phyloP scores from a whole-genome alignment of 2,329 filamentous ascomycete genomes.

The Nakataea oryzae region DNA sequence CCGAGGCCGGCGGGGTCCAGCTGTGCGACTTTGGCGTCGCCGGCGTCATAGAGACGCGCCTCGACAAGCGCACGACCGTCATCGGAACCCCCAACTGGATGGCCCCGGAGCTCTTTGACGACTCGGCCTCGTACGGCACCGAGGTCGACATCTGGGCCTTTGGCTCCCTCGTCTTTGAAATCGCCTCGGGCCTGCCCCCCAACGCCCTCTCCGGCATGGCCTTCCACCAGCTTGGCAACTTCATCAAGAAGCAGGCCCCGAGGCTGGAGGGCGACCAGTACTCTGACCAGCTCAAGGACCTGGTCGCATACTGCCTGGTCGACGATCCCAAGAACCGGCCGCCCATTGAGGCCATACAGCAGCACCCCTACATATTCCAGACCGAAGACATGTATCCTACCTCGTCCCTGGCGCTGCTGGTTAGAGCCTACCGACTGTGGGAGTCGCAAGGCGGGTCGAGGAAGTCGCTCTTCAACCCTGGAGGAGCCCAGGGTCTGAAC shows the following conservation, averaged over 20 bases:
- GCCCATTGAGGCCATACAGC: constrained; percentile 57
- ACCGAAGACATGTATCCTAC: constrained; percentile 55
- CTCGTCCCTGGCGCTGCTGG: constrained; percentile 50
- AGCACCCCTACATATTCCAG: constrained; percentile 57
- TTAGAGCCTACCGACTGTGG: constrained; percentile 66
- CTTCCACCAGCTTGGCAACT: constrained; percentile 40
- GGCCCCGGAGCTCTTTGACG: constrained; percentile 66
- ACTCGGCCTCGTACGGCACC: constrained; percentile 52
- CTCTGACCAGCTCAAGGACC: constrained; percentile 55
- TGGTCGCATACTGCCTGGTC: constrained; percentile 65
- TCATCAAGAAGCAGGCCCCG: constrained; percentile 52
- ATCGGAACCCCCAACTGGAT: constrained; percentile 82
- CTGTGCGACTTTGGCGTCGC: constrained; percentile 81
- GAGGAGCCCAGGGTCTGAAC: constrained; percentile 43
- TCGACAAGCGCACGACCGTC: constrained; percentile 69
- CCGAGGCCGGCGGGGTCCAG: constrained; percentile 66
- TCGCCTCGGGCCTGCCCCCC: constrained; percentile 68
- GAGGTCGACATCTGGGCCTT: constrained; percentile 80
- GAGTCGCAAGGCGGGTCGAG: constrained; percentile 63
- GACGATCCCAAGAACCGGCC: constrained; percentile 59
- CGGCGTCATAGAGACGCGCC: constrained; percentile 63
- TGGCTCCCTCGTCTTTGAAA: constrained; percentile 71
- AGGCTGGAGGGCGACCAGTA: constrained; percentile 62
- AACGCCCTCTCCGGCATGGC: constrained; percentile 48
- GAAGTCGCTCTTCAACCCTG: constrained; percentile 50